phyloP scores from a whole-genome alignment of 108 stramenopile genomes.

The Nitzschia putrida region DNA sequence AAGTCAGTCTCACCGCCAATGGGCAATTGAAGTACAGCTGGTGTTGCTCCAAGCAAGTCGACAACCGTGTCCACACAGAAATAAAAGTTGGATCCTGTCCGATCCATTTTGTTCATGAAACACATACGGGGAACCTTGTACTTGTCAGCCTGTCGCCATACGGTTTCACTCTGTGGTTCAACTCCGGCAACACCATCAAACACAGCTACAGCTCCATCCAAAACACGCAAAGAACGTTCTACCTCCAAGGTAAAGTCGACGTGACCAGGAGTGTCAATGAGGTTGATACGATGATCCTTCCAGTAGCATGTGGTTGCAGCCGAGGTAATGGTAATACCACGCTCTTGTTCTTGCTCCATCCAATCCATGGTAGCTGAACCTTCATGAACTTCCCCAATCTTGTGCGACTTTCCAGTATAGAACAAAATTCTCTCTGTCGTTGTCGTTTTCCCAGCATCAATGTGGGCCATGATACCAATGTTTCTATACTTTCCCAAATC shows the following conservation, averaged over 20 bases:
- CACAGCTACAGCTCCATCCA: constrained; percentile 98
- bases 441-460: constrained; percentile 99
- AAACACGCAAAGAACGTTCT: constrained; percentile 95
- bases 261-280: constrained; percentile 92
- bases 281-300: constrained; percentile 94
- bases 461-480: constrained; percentile 99
- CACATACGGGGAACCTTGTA: constrained; percentile 98
- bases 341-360: constrained; percentile 99
- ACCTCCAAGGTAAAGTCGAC: constrained; percentile 81
- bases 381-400: constrained; percentile 98
- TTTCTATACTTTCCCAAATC: constrained; percentile 90
- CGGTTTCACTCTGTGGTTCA: constrained; percentile 98
- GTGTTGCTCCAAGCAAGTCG: constrained; percentile 89
- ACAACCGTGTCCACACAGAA: constrained; percentile 93
- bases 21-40: constrained; percentile 93
- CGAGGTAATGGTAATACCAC: constrained; percentile 99
- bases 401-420: constrained; percentile 96
- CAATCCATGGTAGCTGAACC: constrained; percentile 99
- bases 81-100: constrained; percentile 97
- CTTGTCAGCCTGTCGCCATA: constrained; percentile 97
- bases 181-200: constrained; percentile 99
- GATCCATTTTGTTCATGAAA: constrained; percentile 99
- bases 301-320: constrained; percentile 97
- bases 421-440: constrained; percentile 98
- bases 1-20: constrained; percentile 93